Evolutionary conservation across 2,329 filamentous ascomycete species (phyloP), one percentile per base, ranked within the genome.

Genomic region (Coniochaeta sp.): DNA sequence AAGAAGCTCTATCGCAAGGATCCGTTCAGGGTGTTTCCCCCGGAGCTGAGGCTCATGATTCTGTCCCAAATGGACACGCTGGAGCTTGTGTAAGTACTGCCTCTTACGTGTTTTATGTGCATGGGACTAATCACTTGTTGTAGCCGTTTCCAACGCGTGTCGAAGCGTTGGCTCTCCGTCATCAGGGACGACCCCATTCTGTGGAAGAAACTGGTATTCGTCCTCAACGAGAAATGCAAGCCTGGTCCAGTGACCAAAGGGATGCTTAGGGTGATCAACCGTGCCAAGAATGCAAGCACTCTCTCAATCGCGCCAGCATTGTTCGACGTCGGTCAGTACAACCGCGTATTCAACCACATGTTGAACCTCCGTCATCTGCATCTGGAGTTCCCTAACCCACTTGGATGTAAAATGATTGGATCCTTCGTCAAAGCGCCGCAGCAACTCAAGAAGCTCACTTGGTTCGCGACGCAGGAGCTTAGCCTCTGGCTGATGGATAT

Each of bases 11-110:
- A 31, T 22, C 45, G 45, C n/a, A 22, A 18, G n/a, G 45, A 47
- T 20, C 45, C 45, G 4, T 22, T 47, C 16, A 31, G 10, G 20
- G 27, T 28, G 14, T 47, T 47, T 26, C 26, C 45, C 9, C n/a
- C 26, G 18, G 45, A 47, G 45, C 45, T 47, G 7, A 47, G 30
- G 27, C 24, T 47, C 45, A 47, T 47, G 45, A 47, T 47, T 22
- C 18, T 47, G 26, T 28, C 45, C 45, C 28, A 47, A 13, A 14
- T 47, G 27, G 26, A 31, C 45, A 47, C 27, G 8, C 18, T 31
- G 45, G 10, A 26, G 26, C 45, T 47, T 16, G 14, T 28, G 45
- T 47, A n/a, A 30, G 45, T 47, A 28, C n/a, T n/a, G n/a, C n/a
- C n/a, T n/a, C n/a, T n/a, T n/a, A n/a, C n/a, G n/a, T n/a, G n/a